Conservation (phyloP, 805 yeast genomes). For the Candida sithepensis region DNA sequence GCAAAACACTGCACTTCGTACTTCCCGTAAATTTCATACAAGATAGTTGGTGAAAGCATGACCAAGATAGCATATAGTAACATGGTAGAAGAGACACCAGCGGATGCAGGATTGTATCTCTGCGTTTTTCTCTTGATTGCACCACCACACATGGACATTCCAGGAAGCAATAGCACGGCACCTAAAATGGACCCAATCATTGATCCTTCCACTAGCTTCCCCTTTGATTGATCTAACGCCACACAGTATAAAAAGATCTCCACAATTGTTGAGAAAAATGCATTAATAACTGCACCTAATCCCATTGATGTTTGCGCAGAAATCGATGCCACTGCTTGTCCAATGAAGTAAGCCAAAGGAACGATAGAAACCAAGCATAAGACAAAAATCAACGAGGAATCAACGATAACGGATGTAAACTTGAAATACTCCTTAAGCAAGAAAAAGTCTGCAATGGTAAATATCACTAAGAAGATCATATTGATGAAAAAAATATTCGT, state of each 20-base stretch:
- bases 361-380: conserved; percentile 80
- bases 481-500: conserved; percentile 91
- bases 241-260: conserved; percentile 91
- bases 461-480: conserved; percentile 70
- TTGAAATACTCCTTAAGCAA: conserved; percentile 46
- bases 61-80: conserved; percentile 83
- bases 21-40: conserved; percentile 86
- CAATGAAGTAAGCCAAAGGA: conserved; percentile 94
- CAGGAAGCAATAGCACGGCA: conserved; percentile 88
- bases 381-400: conserved; percentile 64
- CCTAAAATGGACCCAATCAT: conserved; percentile 92
- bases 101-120: conserved; percentile 91
- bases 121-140: conserved; percentile 91
- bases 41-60: conserved; percentile 87
- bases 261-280: conserved; percentile 93
- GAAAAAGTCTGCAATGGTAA: conserved; percentile 78
- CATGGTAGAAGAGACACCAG: conserved; percentile 97
- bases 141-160: conserved; percentile 96
- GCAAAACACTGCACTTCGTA: conserved; percentile 71
- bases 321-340: conserved; percentile 99
- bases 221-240: conserved; percentile 81
- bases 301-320: conserved; percentile 99
- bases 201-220: conserved; percentile 90
- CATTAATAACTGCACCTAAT: conserved; percentile 96
- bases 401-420: conserved; percentile 46